phyloP scores from a whole-genome alignment of 345 rosid genomes.

The Salix koriyanagi region DNA sequence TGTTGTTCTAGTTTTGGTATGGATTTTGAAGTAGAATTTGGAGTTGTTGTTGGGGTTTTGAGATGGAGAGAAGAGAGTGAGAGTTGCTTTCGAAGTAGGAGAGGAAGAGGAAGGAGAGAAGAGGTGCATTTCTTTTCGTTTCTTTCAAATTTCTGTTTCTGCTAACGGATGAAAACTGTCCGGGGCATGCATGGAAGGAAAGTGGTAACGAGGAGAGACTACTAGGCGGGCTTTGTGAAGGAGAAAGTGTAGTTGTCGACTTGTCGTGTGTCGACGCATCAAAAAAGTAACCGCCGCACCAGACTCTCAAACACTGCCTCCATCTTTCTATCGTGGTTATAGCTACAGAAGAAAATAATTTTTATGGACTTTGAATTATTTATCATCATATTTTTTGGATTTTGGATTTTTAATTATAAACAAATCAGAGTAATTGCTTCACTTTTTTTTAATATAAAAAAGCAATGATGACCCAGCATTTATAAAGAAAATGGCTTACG shows the following conservation, averaged over 20 bases:
- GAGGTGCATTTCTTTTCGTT: slow-evolving; percentile 37
- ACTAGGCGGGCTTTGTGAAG: slow-evolving; percentile 35
- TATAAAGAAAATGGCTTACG: background rate
- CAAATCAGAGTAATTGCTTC: too few species aligned
- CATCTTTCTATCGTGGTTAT: too few species aligned
- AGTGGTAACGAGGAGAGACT: background rate
- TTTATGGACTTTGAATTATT: too few species aligned
- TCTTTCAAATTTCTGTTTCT: background rate
- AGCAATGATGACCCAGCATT: too few species aligned
- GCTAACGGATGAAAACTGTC: slow-evolving; percentile 32
- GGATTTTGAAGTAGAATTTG: slow-evolving; percentile 27
- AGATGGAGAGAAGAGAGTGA: slow-evolving; percentile 41
- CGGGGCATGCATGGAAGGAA: slow-evolving; percentile 30
- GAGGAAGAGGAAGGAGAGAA: slow-evolving; percentile 47
- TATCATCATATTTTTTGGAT: too few species aligned
- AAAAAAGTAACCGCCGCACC: too few species aligned
- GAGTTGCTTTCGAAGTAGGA: slow-evolving; percentile 32
- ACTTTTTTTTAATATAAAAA: too few species aligned
- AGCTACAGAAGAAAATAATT: too few species aligned
- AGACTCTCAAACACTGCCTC: too few species aligned
- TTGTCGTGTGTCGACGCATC: too few species aligned
- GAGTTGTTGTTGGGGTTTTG: slow-evolving; percentile 32
- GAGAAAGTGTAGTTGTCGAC: background rate
- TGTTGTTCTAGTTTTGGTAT: slow-evolving; percentile 23
- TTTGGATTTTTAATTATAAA: too few species aligned